Conservation (phyloP, 2,329 filamentous ascomycete genomes). For the Hawksworthiomyces lignivorus region DNA sequence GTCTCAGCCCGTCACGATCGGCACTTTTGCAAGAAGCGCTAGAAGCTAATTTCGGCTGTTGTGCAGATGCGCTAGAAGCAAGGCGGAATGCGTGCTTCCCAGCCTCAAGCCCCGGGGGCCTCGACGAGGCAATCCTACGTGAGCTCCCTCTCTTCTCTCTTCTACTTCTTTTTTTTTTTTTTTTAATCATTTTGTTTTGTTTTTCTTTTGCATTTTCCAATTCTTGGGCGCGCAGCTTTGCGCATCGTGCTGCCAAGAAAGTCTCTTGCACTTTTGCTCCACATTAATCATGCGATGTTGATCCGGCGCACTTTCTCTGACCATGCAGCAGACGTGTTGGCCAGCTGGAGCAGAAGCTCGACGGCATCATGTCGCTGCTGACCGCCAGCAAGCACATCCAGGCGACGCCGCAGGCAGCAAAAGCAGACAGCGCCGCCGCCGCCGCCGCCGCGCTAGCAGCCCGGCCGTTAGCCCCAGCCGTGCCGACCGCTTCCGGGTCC, state of each 20-base stretch:
- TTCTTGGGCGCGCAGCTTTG: too few species aligned
- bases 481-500: not conserved
- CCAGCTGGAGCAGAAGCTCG: constrained; percentile 31
- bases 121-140: constrained; percentile 16
- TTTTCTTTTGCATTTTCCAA: too few species aligned
- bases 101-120: constrained; percentile 17
- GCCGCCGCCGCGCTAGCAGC: not conserved
- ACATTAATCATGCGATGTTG: too few species aligned
- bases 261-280: too few species aligned
- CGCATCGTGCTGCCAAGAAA: too few species aligned
- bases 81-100: constrained; percentile 15
- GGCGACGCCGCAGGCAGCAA: not conserved
- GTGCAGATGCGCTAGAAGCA: constrained; percentile 14
- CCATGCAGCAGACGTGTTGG: constrained; percentile 24
- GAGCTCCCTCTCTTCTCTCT: not conserved
- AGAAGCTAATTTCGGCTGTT: not conserved
- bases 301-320: not conserved
- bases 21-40: too few species aligned
- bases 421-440: constrained; percentile 5
- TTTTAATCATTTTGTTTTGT: too few species aligned
- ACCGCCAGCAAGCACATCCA: constrained; percentile 23
- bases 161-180: too few species aligned
- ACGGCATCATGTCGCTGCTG: constrained; percentile 30
- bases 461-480: not conserved
- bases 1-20: not conserved